Conservation (phyloP, 768 basidiomycete species). For the Mrakia gelida region DNA sequence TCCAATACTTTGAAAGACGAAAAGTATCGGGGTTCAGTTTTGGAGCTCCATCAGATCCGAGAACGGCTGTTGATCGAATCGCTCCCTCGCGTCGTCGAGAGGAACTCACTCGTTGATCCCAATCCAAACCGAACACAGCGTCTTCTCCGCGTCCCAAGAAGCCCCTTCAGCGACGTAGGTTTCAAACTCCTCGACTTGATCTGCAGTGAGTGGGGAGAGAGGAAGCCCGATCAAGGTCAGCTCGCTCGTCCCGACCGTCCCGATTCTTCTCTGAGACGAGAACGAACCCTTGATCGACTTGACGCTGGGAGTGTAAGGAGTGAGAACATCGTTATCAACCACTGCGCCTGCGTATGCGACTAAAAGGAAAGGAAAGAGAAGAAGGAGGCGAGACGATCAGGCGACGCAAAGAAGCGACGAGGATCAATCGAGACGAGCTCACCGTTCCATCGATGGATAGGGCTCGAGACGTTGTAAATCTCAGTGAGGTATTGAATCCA, state of each 20-base stretch:
- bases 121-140: background rate
- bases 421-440: background rate
- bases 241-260: background rate
- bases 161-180: background rate
- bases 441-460: background rate
- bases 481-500: background rate
- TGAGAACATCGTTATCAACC: background rate
- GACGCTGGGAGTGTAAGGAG: background rate
- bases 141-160: background rate
- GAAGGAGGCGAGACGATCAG: background rate
- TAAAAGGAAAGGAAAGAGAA: background rate
- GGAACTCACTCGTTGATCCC: conserved; percentile 15
- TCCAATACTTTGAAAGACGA: background rate
- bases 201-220: background rate
- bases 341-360: background rate
- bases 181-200: background rate
- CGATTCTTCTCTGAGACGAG: background rate
- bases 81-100: too few relatives aligned
- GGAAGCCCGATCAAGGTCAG: background rate
- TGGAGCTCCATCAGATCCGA: background rate
- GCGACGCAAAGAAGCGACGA: too few relatives aligned
- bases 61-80: too few relatives aligned
- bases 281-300: background rate
- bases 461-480: background rate
- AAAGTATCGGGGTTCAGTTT: background rate